Percentiles rank a stretch among this genome's conserved stretches.
phyloP scores from a whole-genome alignment of 2,329 filamentous ascomycete genomes.

The Aspergillus fructus region DNA sequence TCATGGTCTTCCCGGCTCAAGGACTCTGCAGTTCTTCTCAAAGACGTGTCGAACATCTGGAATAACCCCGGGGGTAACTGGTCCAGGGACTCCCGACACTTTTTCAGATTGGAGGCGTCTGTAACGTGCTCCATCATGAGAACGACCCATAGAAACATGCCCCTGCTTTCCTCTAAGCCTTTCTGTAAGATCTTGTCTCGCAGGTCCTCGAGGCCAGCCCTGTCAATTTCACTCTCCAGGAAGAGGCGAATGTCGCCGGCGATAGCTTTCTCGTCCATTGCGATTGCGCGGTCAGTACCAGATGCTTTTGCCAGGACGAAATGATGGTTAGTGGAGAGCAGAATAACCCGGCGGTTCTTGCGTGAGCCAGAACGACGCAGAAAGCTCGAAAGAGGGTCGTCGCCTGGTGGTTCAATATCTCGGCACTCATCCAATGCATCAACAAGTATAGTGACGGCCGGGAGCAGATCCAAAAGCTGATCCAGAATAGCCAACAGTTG shows the following conservation, averaged over 20 bases:
- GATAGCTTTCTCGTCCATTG: not conserved
- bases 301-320: not conserved
- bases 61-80: not conserved
- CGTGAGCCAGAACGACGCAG: not conserved
- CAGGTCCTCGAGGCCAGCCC: not conserved
- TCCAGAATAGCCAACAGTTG: not conserved
- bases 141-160: not conserved
- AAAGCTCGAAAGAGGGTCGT: not conserved
- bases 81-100: not conserved
- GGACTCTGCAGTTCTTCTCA: not conserved
- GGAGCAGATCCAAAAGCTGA: not conserved
- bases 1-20: not conserved
- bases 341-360: not conserved
- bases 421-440: not conserved
- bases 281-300: not conserved
- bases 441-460: not conserved
- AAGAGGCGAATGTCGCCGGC: not conserved
- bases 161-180: not conserved
- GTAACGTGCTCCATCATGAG: not conserved
- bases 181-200: not conserved
- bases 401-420: not conserved
- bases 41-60: not conserved
- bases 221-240: not conserved
- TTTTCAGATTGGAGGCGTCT: not conserved
- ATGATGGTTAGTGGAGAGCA: not conserved